phyloP scores from a whole-genome alignment of 768 basidiomycete genomes.

The Suillus ampliporus region DNA sequence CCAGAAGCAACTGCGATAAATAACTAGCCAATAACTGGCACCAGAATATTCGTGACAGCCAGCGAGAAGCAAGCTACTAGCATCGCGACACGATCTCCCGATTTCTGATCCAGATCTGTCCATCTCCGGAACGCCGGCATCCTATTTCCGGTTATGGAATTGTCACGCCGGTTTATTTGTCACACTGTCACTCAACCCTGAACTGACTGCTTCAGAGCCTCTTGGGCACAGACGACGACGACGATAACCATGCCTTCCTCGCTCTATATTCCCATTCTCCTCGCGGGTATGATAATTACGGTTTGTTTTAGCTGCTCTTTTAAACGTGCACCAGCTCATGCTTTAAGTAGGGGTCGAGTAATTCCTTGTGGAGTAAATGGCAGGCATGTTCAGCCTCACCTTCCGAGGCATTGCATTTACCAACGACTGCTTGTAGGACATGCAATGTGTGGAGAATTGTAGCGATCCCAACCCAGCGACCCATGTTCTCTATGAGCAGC shows the following conservation, averaged over 20 bases:
- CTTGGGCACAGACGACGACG: constrained; percentile 9
- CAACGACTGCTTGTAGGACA: constrained; percentile 59
- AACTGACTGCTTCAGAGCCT: too few relatives aligned
- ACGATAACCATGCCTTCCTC: constrained; percentile 62
- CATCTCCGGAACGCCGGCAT: not conserved
- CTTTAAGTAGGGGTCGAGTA: constrained; percentile 70
- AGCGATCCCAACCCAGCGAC: constrained; percentile 59
- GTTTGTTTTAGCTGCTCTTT: constrained; percentile 42
- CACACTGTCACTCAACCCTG: constrained; percentile 20
- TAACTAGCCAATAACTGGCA: constrained; percentile 32
- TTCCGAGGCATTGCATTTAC: constrained; percentile 15
- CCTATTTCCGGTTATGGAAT: not conserved
- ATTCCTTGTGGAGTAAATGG: constrained; percentile 84
- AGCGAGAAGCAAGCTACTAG: constrained; percentile 26
- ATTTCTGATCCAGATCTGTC: constrained; percentile 9
- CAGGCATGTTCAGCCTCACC: constrained; percentile 53
- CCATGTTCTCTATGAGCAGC: constrained; percentile 88
- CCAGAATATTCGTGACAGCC: constrained; percentile 37
- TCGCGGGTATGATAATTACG: constrained; percentile 92
- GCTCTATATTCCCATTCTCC: constrained; percentile 76
- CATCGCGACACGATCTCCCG: constrained; percentile 24
- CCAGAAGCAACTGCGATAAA: constrained; percentile 38
- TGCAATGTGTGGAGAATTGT: constrained; percentile 99
- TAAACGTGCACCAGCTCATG: constrained; percentile 6
- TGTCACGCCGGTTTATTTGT: constrained; percentile 28